These are phyloP conservation scores for Lindgomyces ingoldianus DNA, from an alignment of 495 filamentous ascomycete species.

Conservation along the genomic window DNA sequence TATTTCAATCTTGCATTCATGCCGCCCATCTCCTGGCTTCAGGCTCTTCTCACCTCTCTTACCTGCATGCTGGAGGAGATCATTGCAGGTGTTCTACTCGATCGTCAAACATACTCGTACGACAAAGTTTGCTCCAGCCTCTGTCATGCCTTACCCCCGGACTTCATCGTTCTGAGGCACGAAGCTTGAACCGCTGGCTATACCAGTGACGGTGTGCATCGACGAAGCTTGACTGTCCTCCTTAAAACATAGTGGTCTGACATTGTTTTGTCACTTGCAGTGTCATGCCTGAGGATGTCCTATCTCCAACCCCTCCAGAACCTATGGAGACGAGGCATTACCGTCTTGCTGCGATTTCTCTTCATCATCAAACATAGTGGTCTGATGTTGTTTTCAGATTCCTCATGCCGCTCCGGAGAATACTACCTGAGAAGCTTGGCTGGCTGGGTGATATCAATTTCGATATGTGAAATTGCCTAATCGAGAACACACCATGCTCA, in stretches of 20 bases:
- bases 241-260: constrained; percentile 24
- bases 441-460: constrained; percentile 6
- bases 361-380: constrained; percentile 18
- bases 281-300: not conserved
- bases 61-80: not conserved
- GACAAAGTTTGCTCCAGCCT: constrained; percentile 27
- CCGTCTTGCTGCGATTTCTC: not conserved
- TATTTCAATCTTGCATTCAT: not conserved
- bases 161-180: constrained; percentile 4
- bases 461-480: constrained; percentile 6
- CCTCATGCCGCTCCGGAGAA: not conserved
- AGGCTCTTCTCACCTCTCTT: not conserved
- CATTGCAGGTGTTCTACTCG: not conserved
- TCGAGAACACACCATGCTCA: constrained; percentile 7
- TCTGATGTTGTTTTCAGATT: constrained; percentile 33
- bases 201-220: not conserved
- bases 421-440: not conserved
- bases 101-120: constrained; percentile 27
- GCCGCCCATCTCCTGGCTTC: not conserved
- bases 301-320: not conserved
- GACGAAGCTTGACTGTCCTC: constrained; percentile 10
- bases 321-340: constrained; percentile 5
- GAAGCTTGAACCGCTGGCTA: not conserved
- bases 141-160: constrained; percentile 6
- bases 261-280: constrained; percentile 12